Percentiles rank a stretch among this genome's conserved stretches.
These are phyloP conservation scores for Hawksworthiomyces lignivorus DNA, from an alignment of 2,329 filamentous ascomycete species.

Conservation along the genomic window DNA sequence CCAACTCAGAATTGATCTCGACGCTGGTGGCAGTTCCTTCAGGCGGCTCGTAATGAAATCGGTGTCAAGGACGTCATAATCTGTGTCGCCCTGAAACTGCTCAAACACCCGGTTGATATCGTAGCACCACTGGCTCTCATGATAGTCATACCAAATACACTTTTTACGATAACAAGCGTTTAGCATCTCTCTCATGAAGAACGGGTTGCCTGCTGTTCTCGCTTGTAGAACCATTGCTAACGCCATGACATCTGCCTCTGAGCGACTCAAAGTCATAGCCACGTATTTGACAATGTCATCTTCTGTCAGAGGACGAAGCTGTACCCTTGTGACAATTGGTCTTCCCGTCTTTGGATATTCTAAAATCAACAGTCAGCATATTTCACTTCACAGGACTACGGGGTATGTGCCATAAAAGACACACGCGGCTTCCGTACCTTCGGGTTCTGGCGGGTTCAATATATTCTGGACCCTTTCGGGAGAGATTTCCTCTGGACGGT, in stretches of 20 bases:
- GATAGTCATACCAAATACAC: slow-evolving; percentile 88
- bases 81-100: slow-evolving; percentile 70
- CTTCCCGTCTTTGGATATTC: slow-evolving; percentile 38
- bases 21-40: slow-evolving; percentile 63
- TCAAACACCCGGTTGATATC: slow-evolving; percentile 80
- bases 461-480: slow-evolving; percentile 47
- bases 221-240: slow-evolving; percentile 81
- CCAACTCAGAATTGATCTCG: slow-evolving; percentile 80
- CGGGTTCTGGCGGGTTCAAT: slow-evolving; percentile 44
- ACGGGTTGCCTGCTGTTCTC: slow-evolving; percentile 81
- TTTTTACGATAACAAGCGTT: slow-evolving; percentile 78
- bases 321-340: slow-evolving; percentile 59
- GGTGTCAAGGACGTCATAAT: slow-evolving; percentile 72
- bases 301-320: slow-evolving; percentile 66
- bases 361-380: slow-evolving; percentile 15
- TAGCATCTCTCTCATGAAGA: slow-evolving; percentile 86
- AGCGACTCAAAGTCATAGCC: slow-evolving; percentile 68
- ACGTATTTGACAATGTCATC: slow-evolving; percentile 78
- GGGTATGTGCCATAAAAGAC: no score
- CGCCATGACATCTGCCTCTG: slow-evolving; percentile 63
- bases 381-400: no score
- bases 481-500: slow-evolving; percentile 58
- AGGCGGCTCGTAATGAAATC: slow-evolving; percentile 76
- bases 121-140: slow-evolving; percentile 72
- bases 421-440: slow-evolving; percentile 30